These are phyloP conservation scores for Trichopus zeylanicus DNA, from an alignment of 116 monocot species.

Conservation along the genomic window DNA sequence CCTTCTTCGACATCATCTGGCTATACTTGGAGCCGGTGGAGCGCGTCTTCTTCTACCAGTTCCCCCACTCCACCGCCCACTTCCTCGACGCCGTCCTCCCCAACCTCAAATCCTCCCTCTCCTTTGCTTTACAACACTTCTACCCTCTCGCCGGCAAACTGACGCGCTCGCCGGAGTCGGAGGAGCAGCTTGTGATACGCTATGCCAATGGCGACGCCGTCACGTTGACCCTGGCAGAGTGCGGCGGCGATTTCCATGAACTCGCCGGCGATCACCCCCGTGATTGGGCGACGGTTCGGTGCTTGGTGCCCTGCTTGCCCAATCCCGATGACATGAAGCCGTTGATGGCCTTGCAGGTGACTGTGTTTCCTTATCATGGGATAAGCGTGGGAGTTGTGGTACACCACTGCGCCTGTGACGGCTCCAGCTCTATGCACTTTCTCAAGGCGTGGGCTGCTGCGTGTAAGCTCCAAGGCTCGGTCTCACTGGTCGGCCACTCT, in stretches of 20 bases:
- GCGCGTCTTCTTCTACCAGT: conserved; percentile 35
- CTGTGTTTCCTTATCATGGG: conserved; percentile 26
- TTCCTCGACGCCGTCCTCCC: conserved; percentile 23
- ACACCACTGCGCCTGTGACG: conserved; percentile 39
- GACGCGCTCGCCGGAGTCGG: background rate
- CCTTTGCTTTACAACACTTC: conserved; percentile 1
- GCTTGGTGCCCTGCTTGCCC: too few species aligned
- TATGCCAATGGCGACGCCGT: conserved; percentile 1
- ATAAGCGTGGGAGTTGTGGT: conserved; percentile 23
- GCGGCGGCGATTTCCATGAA: conserved; percentile 1
- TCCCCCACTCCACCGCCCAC: conserved; percentile 11
- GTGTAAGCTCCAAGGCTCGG: too few species aligned
- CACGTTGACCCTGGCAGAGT: conserved; percentile 5
- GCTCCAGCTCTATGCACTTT: conserved; percentile 23
- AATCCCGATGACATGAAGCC: too few species aligned
- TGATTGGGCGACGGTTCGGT: too few species aligned
- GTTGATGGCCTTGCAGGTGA: conserved; percentile 25
- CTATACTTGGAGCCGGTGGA: conserved; percentile 12
- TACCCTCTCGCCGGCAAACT: conserved; percentile 1
- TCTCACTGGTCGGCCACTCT: background rate
- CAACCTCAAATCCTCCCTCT: conserved; percentile 3
- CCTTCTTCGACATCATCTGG: conserved; percentile 34
- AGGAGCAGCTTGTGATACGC: background rate
- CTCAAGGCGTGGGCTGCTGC: conserved; percentile 20
- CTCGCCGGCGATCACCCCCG: background rate